These are phyloP conservation scores for Colletotrichum salicis DNA, from an alignment of 2,329 filamentous ascomycete genomes.

Conservation along the genomic window DNA sequence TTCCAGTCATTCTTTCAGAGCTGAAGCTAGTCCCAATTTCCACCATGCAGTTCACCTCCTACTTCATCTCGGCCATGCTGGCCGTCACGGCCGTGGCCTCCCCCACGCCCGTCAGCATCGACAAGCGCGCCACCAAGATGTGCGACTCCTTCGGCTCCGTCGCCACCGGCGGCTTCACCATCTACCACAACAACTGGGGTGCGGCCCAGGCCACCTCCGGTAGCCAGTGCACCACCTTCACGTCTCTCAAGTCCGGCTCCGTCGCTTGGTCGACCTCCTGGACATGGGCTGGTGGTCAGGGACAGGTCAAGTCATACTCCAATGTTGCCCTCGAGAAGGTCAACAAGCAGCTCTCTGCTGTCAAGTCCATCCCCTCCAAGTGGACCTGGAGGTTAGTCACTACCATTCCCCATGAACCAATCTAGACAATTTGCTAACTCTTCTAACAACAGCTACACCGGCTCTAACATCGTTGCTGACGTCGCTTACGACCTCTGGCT, in stretches of 20 bases:
- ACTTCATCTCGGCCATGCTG: slow-evolving; percentile 43
- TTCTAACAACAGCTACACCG: slow-evolving; percentile 51
- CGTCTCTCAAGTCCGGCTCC: slow-evolving; percentile 45
- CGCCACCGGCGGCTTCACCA: slow-evolving; percentile 53
- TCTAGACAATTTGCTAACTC: neutral
- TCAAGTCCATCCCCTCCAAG: slow-evolving; percentile 48
- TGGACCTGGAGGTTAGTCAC: slow-evolving; percentile 45
- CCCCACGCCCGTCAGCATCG: slow-evolving; percentile 43
- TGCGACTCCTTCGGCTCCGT: slow-evolving; percentile 53
- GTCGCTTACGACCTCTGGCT: slow-evolving; percentile 71
- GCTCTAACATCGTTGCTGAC: slow-evolving; percentile 60
- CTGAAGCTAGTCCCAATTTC: neutral
- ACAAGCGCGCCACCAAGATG: slow-evolving; percentile 47
- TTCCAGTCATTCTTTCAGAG: slow-evolving; percentile 13
- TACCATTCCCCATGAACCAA: too few species aligned
- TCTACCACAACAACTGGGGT: slow-evolving; percentile 67
- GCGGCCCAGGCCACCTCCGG: slow-evolving; percentile 45
- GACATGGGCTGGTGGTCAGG: slow-evolving; percentile 51
- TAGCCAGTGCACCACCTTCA: slow-evolving; percentile 54
- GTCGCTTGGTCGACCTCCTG: slow-evolving; percentile 55
- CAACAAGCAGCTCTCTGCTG: slow-evolving; percentile 47
- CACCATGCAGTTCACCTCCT: slow-evolving; percentile 28
- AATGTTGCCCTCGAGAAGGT: slow-evolving; percentile 53
- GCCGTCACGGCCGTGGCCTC: slow-evolving; percentile 42
- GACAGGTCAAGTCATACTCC: slow-evolving; percentile 57